Evolutionary conservation across 345 rosid species (phyloP), one percentile per base, ranked within the genome.

Genomic region (Acer saccharum): DNA sequence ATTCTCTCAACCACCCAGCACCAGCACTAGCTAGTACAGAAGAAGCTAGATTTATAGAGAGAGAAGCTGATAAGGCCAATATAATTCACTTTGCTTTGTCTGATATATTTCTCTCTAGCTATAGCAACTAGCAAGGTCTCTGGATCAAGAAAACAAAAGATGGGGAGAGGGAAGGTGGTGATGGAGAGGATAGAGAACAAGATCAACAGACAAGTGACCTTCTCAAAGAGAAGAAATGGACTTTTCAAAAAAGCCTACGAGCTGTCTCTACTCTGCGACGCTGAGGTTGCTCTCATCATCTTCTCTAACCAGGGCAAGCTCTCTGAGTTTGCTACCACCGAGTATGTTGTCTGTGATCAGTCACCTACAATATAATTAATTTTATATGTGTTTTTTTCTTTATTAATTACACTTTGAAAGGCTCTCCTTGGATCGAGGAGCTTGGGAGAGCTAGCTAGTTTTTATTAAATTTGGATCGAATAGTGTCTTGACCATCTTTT

Each of bases 131-230:
- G 46, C 46, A 43, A 43, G 46, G 46, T 43, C 46, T 1, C 9
- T 43, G 10, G 46, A 43, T 43, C 46, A 7, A 9, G 10, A 8
- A 43, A 43, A 43, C 46, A 43, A 14, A 16, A 60, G 18, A 86
- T 86, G 89, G 85, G 89, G 14, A 82, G 89, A 84, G 89, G 89
- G 9, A 86, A 84, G 71, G 81, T 86, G 50, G 84, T 81, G 32
- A 7, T 86, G 79, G 69, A 84, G 82, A 86, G 85, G 52, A 86
- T 84, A 69, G 80, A 80, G 75, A 86, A 82, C 85, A 86, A 84
- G 81, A 76, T 80, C 79, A 86, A 76, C n/a, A 82, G 84, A 18
- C 89, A 86, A 76, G 87, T 78, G 11, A 86, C 79, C 27, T 86
- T 86, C 84, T 78, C 81, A 16, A 86, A 86, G 57, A 75, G 89